Percentiles rank a stretch among this genome's conserved stretches.
Evolutionary conservation across 345 rosid species (phyloP).

Genomic region (Aurinia saxatilis): DNA sequence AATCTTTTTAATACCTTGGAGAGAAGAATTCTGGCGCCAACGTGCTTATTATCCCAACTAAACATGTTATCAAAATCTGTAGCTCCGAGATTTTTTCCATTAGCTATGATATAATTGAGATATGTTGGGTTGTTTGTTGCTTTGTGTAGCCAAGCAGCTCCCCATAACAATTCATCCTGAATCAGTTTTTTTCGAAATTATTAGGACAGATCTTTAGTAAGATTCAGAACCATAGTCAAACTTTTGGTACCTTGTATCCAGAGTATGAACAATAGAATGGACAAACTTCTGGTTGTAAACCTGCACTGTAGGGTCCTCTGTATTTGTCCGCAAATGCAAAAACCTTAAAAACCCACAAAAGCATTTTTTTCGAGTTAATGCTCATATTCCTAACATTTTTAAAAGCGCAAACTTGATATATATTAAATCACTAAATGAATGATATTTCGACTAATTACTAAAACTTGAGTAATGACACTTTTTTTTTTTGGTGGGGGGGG

Average conservation of each 20-base stretch:
- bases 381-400: neutral
- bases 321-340: slow-evolving; percentile 61
- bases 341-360: slow-evolving; percentile 38
- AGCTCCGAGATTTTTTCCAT: slow-evolving; percentile 42
- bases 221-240: neutral
- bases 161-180: slow-evolving; percentile 89
- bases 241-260: slow-evolving; percentile 51
- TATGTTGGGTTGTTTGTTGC: slow-evolving; percentile 52
- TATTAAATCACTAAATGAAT: neutral
- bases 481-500: too few relatives aligned
- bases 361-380: neutral
- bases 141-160: slow-evolving; percentile 71
- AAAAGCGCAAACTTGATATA: neutral
- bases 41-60: slow-evolving; percentile 80
- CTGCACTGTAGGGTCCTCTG: slow-evolving; percentile 61
- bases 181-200: neutral
- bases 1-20: slow-evolving; percentile 39
- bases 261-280: slow-evolving; percentile 75
- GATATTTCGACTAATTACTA: neutral
- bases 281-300: slow-evolving; percentile 50
- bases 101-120: slow-evolving; percentile 46
- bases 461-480: neutral
- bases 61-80: slow-evolving; percentile 37
- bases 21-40: slow-evolving; percentile 67
- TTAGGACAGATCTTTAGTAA: neutral